phyloP scores from a whole-genome alignment of 2,329 filamentous ascomycete species.

The Aureobasidium lini region DNA sequence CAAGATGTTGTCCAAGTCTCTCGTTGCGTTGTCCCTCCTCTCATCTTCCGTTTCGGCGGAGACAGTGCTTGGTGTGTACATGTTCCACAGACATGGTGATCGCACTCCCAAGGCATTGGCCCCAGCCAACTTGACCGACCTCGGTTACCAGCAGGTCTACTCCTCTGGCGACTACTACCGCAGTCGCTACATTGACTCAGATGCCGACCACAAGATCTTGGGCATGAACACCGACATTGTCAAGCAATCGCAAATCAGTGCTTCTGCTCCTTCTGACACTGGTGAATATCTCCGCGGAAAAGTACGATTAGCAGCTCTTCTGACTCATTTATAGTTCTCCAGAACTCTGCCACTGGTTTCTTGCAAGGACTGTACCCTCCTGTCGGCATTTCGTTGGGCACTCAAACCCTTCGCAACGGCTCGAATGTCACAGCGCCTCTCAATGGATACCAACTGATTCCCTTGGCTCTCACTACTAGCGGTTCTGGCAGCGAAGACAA shows the following conservation, averaged over 20 bases:
- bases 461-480: conserved; percentile 54
- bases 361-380: conserved; percentile 84
- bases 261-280: conserved; percentile 62
- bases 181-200: conserved; percentile 60
- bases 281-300: conserved; percentile 1
- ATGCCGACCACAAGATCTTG: conserved; percentile 53
- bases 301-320: not conserved
- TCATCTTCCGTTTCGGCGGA: conserved; percentile 39
- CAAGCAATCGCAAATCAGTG: conserved; percentile 61
- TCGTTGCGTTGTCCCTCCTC: conserved; percentile 20
- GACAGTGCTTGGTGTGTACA: conserved; percentile 71
- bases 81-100: conserved; percentile 88
- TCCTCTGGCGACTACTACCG: conserved; percentile 69
- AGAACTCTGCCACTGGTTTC: conserved; percentile 73
- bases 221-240: conserved; percentile 61
- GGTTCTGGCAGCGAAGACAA: conserved; percentile 38
- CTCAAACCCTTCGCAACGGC: conserved; percentile 63
- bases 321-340: conserved; percentile 49
- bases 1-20: conserved; percentile 14
- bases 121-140: conserved; percentile 65
- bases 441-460: conserved; percentile 77
- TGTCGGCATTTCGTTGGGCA: conserved; percentile 44
- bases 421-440: conserved; percentile 59
- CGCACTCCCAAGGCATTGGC: conserved; percentile 69
- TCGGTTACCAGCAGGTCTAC: conserved; percentile 72